Conservation (phyloP, 345 rosid genomes). For the Boechera retrofracta region DNA sequence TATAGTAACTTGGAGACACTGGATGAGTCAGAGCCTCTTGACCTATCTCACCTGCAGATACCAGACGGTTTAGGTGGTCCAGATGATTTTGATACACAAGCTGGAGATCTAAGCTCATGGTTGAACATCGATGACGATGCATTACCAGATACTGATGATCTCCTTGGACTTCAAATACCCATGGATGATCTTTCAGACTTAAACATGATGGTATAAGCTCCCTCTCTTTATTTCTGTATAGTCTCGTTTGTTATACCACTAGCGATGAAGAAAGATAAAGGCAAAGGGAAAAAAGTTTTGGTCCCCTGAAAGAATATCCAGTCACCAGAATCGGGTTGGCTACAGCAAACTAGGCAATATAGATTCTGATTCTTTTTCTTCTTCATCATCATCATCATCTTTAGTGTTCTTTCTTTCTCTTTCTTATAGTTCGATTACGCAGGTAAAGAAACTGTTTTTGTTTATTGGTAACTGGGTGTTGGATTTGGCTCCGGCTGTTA, state of each 20-base stretch:
- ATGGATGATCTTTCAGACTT: conserved; percentile 98
- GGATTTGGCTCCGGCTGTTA: conserved; percentile 44
- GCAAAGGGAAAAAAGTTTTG: conserved; percentile 43
- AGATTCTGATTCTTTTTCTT: conserved; percentile 70
- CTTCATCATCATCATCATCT: conserved; percentile 42
- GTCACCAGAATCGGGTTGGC: conserved; percentile 53
- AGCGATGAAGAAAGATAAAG: conserved; percentile 48
- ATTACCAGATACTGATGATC: conserved; percentile 75
- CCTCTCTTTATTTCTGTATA: conserved; percentile 59
- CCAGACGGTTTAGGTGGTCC: conserved; percentile 66
- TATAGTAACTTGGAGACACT: conserved; percentile 60
- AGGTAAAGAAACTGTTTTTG: conserved; percentile 49
- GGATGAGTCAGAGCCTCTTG: conserved; percentile 75
- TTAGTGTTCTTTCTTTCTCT: conserved; percentile 23
- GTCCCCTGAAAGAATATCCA: conserved; percentile 64
- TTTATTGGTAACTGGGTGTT: conserved; percentile 43
- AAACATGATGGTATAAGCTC: conserved; percentile 88
- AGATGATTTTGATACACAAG: conserved; percentile 61
- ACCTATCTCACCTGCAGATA: conserved; percentile 70
- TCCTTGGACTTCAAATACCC: conserved; percentile 96
- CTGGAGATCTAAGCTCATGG: conserved; percentile 91
- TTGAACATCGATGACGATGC: conserved; percentile 92
- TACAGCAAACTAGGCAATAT: conserved; percentile 63
- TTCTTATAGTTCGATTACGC: conserved; percentile 38
- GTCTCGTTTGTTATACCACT: conserved; percentile 84